Percentiles rank a stretch among this genome's conserved stretches.
These are phyloP conservation scores for Acacia pycnantha DNA, from an alignment of 331 rosid genomes.

Conservation along the genomic window DNA sequence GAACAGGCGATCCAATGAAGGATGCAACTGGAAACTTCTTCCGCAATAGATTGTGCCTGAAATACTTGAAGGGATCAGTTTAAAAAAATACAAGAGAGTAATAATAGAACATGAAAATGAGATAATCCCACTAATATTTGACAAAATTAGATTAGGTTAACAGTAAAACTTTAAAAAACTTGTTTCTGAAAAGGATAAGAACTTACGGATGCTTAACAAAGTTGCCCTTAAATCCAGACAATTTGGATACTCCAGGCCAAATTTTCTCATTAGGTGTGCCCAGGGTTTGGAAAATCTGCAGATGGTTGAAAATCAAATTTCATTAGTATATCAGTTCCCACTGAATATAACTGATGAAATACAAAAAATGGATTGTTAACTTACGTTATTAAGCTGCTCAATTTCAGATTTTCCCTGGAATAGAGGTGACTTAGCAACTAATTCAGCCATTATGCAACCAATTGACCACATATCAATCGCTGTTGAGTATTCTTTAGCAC, in stretches of 20 bases:
- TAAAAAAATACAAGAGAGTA: not conserved
- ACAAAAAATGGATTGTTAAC: not conserved
- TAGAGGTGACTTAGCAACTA: slow-evolving; percentile 74
- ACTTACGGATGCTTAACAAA: slow-evolving; percentile 76
- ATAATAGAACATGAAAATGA: not conserved
- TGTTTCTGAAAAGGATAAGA: not conserved
- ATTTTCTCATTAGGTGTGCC: slow-evolving; percentile 81
- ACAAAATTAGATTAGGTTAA: not conserved
- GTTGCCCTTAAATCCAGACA: slow-evolving; percentile 65
- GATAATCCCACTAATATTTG: not conserved
- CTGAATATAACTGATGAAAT: not conserved
- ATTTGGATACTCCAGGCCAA: slow-evolving; percentile 83
- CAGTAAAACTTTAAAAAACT: not conserved
- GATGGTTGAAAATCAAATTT: not conserved
- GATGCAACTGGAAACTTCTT: slow-evolving; percentile 82
- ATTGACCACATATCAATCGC: slow-evolving; percentile 98
- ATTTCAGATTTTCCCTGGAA: slow-evolving; percentile 79
- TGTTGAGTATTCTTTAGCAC: slow-evolving; percentile 77
- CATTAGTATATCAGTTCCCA: not conserved
- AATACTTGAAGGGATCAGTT: slow-evolving; percentile 23
- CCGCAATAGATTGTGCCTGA: slow-evolving; percentile 67
- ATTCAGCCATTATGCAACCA: slow-evolving; percentile 95
- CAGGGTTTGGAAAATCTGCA: slow-evolving; percentile 76
- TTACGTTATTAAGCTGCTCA: slow-evolving; percentile 83
- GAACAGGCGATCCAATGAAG: slow-evolving; percentile 75